Conservation (phyloP, 176 grass and related monocot genomes). For the Bolboschoenus planiculmis region DNA sequence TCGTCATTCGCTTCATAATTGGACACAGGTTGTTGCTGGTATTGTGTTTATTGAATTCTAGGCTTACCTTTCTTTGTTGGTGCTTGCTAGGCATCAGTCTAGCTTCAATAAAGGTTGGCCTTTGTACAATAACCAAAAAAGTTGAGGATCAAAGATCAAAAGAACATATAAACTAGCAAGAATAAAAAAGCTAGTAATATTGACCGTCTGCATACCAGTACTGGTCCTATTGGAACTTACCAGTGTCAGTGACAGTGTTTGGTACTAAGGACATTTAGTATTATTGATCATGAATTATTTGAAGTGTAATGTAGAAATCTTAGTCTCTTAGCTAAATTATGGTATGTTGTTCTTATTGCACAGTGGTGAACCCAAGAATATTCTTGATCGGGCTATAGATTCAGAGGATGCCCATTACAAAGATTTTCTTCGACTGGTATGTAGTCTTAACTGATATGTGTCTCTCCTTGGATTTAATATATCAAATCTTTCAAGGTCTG, state of each 20-base stretch:
- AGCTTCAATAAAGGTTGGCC: too few species aligned
- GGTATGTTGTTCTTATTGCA: not conserved
- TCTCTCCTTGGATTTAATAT: not conserved
- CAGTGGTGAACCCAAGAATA: slow-evolving; percentile 24
- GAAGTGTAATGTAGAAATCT: not conserved
- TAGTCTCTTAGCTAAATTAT: not conserved
- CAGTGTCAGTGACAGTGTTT: not conserved
- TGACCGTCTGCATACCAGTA: not conserved
- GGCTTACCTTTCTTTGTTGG: not conserved
- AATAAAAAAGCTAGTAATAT: not conserved
- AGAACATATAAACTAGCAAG: not conserved
- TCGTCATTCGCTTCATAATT: slow-evolving; percentile 71
- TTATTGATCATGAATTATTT: not conserved
- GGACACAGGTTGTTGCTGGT: slow-evolving; percentile 53
- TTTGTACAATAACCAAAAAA: not conserved
- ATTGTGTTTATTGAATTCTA: not conserved
- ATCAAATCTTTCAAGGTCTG: not conserved
- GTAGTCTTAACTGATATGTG: not conserved
- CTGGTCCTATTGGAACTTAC: not conserved
- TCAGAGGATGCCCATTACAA: slow-evolving; percentile 35
- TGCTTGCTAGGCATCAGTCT: not conserved
- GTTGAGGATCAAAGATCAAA: not conserved
- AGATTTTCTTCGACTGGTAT: slow-evolving; percentile 61
- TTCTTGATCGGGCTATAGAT: slow-evolving; percentile 62
- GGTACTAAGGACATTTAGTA: not conserved